Conservation (phyloP, 83 land plant species). For the Thuja plicata region DNA sequence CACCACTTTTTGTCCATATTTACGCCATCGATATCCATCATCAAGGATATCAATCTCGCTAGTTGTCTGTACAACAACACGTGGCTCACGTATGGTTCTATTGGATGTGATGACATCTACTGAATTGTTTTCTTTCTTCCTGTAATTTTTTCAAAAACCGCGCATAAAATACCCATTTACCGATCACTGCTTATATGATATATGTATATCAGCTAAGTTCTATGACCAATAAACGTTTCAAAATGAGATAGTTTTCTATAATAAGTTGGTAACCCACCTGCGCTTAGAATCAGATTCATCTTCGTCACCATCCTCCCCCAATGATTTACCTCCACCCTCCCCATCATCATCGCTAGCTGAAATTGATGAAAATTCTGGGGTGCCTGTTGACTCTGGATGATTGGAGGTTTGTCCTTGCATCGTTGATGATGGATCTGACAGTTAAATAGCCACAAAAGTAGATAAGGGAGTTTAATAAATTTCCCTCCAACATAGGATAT, state of each 20-base stretch:
- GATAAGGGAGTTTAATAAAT: slow-evolving; percentile 31
- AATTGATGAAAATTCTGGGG: slow-evolving; percentile 49
- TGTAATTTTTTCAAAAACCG: slow-evolving; percentile 15
- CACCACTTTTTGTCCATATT: slow-evolving; percentile 79
- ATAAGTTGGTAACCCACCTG: slow-evolving; percentile 37
- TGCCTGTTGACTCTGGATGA: slow-evolving; percentile 34
- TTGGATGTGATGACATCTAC: slow-evolving; percentile 49
- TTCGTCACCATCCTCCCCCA: slow-evolving; percentile 54
- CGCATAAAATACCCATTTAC: not conserved
- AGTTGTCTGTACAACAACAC: slow-evolving; percentile 86
- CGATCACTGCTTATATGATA: not conserved
- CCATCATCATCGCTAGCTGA: slow-evolving; percentile 67
- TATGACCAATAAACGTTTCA: not conserved
- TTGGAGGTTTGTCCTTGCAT: slow-evolving; percentile 29
- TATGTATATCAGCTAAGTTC: not conserved
- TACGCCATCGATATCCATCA: slow-evolving; percentile 90
- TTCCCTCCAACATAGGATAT: slow-evolving; percentile 31
- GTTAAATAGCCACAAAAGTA: slow-evolving; percentile 25
- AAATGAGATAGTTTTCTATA: not conserved
- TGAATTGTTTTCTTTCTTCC: slow-evolving; percentile 16
- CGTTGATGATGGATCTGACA: slow-evolving; percentile 24
- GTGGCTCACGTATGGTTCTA: slow-evolving; percentile 73
- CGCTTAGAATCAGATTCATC: slow-evolving; percentile 76
- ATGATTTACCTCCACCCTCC: slow-evolving; percentile 40
- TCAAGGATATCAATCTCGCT: slow-evolving; percentile 85